Evolutionary conservation across 495 filamentous ascomycete genomes (phyloP).

Genomic region (Hypoxylon crocopeplum): DNA sequence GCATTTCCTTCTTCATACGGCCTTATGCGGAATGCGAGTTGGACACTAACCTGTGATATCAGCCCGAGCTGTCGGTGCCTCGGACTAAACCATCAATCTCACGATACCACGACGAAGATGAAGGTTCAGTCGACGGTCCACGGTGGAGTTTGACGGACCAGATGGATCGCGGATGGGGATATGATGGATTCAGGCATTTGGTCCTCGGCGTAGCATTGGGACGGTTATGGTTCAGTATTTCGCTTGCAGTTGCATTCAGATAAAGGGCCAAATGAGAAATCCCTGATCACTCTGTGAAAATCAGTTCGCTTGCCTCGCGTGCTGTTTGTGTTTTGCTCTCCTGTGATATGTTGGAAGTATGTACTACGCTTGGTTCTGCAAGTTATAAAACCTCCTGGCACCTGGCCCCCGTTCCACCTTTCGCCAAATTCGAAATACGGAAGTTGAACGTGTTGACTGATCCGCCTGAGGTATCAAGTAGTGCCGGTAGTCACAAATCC

Average conservation of each 20-base stretch:
- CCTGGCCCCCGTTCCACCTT: too few species aligned
- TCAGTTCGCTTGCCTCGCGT: neutral
- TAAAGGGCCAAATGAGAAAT: conserved; percentile 43
- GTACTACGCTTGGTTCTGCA: too few species aligned
- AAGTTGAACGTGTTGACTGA: too few species aligned
- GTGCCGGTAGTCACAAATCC: too few species aligned
- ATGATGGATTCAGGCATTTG: conserved; percentile 43
- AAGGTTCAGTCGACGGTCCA: conserved; percentile 33
- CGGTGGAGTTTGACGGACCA: conserved; percentile 34
- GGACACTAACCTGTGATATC: conserved; percentile 46
- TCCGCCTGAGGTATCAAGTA: too few species aligned
- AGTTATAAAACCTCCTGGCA: too few species aligned
- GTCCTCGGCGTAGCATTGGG: conserved; percentile 46
- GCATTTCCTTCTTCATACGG: conserved; percentile 45
- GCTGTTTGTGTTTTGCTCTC: neutral
- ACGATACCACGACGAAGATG: conserved; percentile 45
- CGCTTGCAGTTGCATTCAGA: conserved; percentile 42
- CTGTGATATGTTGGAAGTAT: neutral
- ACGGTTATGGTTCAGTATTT: conserved; percentile 43
- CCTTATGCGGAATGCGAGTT: neutral
- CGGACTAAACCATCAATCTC: conserved; percentile 58
- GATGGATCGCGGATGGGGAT: conserved; percentile 39
- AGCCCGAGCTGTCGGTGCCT: conserved; percentile 67
- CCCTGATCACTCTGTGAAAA: conserved; percentile 35
- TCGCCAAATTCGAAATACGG: too few species aligned